phyloP scores from a whole-genome alignment of 2,329 filamentous ascomycete genomes.

The Raffaelea deltoideospora region DNA sequence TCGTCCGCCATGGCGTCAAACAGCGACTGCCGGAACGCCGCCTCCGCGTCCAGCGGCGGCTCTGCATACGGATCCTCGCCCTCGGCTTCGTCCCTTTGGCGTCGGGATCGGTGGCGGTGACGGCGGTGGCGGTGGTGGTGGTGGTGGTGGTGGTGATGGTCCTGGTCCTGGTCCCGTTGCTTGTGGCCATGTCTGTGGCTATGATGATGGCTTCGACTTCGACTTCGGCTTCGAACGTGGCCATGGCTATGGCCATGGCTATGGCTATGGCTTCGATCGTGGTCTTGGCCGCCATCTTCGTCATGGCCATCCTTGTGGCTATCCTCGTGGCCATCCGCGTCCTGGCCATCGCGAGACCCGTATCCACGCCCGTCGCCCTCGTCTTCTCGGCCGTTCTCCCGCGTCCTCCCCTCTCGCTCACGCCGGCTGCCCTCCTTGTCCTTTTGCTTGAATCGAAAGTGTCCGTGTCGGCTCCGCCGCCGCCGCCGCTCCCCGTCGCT shows the following conservation, averaged over 20 bases:
- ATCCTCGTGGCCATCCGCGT: background rate
- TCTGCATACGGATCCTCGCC: slow-evolving; percentile 26
- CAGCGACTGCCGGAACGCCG: slow-evolving; percentile 80
- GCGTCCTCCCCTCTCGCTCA: background rate
- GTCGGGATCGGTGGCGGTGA: slow-evolving; percentile 12
- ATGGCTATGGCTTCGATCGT: background rate
- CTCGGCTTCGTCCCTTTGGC: too few relatives aligned
- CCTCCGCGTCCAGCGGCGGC: slow-evolving; percentile 45
- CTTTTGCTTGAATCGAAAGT: slow-evolving; percentile 3
- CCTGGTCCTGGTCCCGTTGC: slow-evolving; percentile 3
- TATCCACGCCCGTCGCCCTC: background rate
- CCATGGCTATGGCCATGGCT: too few relatives aligned
- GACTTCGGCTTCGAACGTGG: background rate
- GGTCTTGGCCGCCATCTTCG: too few relatives aligned
- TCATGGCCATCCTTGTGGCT: too few relatives aligned
- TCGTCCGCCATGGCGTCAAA: slow-evolving; percentile 97
- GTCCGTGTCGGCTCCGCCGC: too few relatives aligned
- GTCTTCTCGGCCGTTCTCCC: background rate
- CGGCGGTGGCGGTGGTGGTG: slow-evolving; percentile 9
- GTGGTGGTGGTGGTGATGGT: slow-evolving; percentile 1
- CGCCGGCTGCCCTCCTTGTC: background rate
- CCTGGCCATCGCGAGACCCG: background rate
- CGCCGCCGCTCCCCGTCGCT: too few relatives aligned
- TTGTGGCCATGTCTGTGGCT: background rate
- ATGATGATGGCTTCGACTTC: slow-evolving; percentile 8